Evolutionary conservation across 345 rosid genomes (phyloP).

Genomic region (Hirschfeldia incana): DNA sequence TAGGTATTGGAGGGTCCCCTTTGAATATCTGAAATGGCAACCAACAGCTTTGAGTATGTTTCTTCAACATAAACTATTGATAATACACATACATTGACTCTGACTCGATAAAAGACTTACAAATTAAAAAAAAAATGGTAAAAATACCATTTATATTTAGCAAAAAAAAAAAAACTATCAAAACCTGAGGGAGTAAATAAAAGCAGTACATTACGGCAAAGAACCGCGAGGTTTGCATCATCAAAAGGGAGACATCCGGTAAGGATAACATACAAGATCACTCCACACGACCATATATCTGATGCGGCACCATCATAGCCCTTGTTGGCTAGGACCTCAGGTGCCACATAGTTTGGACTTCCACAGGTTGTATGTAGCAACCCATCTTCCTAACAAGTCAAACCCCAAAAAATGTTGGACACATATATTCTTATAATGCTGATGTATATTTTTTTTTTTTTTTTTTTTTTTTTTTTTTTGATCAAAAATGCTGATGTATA

Average conservation of each 20-base stretch:
- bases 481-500: constrained; percentile 41
- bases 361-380: constrained; percentile 92
- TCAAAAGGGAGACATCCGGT: constrained; percentile 89
- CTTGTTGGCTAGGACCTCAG: constrained; percentile 78
- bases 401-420: constrained; percentile 2
- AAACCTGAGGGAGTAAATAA: not conserved
- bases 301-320: constrained; percentile 91
- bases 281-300: constrained; percentile 94
- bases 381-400: constrained; percentile 64
- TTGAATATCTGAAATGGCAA: constrained; percentile 59
- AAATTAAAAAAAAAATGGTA: not conserved
- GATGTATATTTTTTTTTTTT: no score
- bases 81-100: not conserved
- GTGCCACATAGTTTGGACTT: constrained; percentile 94
- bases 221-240: constrained; percentile 82
- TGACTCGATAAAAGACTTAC: not conserved
- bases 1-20: constrained; percentile 82
- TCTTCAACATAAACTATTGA: not conserved
- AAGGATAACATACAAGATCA: constrained; percentile 79
- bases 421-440: constrained; percentile 25
- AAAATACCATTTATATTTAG: not conserved
- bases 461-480: no score
- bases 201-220: constrained; percentile 66
- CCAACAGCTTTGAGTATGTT: constrained; percentile 8
- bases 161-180: not conserved